A percentile compares a stretch with the other conserved stretches of the same genome.
phyloP scores from a whole-genome alignment of 2,329 filamentous ascomycete species.

The Penicillium sp. region DNA sequence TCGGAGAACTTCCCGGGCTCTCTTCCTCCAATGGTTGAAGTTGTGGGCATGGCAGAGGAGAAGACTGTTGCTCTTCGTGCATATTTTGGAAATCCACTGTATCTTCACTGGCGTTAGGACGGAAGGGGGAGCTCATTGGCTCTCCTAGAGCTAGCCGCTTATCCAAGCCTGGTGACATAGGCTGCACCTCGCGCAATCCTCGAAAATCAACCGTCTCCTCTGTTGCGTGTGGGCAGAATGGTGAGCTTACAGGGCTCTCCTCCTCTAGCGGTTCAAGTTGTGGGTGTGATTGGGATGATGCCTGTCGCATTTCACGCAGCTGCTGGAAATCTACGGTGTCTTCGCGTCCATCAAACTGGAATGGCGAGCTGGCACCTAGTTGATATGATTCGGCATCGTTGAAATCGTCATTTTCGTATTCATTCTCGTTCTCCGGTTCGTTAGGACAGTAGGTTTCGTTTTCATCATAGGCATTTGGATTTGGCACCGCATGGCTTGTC shows the following conservation, averaged over 20 bases:
- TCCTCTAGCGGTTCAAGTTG: constrained; percentile 9
- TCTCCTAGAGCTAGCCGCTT: constrained; percentile 17
- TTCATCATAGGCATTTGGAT: constrained; percentile 11
- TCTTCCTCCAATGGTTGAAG: constrained; percentile 9
- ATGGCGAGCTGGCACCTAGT: constrained; percentile 38
- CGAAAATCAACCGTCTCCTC: constrained; percentile 34
- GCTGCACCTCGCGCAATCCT: constrained; percentile 19
- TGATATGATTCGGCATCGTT: constrained; percentile 23
- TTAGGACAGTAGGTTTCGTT: constrained; percentile 15
- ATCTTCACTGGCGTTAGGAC: constrained; percentile 29
- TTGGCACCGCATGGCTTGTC: constrained; percentile 12
- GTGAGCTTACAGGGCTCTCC: constrained; percentile 34
- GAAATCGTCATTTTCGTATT: constrained; percentile 19
- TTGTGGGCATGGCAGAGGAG: constrained; percentile 9
- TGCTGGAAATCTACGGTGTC: constrained; percentile 35
- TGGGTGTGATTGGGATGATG: constrained; percentile 7
- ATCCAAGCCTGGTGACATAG: constrained; percentile 17
- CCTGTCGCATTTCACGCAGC: constrained; percentile 17
- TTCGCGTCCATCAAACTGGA: constrained; percentile 33
- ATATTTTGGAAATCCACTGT: constrained; percentile 30
- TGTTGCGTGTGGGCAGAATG: constrained; percentile 32
- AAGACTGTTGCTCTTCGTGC: constrained; percentile 13
- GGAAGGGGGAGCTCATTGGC: constrained; percentile 41
- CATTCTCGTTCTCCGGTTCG: constrained; percentile 4
- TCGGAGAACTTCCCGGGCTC: constrained; percentile 37